Evolutionary conservation across 2,329 filamentous ascomycete genomes (phyloP), one percentile per base, ranked within the genome.

Genomic region (Teratosphaeria nubilosa): DNA sequence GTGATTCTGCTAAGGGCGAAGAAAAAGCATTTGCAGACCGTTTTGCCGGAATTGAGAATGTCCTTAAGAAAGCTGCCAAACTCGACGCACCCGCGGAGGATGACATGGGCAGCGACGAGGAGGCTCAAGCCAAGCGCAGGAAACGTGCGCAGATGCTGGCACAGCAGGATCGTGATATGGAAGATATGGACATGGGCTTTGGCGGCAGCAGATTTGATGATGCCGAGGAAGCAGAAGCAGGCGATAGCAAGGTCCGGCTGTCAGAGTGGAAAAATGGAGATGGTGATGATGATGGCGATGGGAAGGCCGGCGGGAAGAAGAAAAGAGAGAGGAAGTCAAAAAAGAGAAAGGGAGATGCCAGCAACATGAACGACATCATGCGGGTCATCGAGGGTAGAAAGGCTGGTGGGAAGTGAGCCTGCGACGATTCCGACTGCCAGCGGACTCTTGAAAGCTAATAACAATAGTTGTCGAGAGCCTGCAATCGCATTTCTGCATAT

Each of bases 121-220:
- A 68, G 41, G 72, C 70, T 13, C 75, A 80, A 61, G 78, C 79
- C 59, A 74, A 75, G 5, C 82, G 85, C 61, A 86, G 84, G 71
- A 76, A 74, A 57, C 76, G 75, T 6, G 76, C 75, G 13, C 86
- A 83, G 63, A 87, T 96, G 77, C 78, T 96, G 60, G 83, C 78
- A 10, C 76, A 75, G n/a, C 74, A 85, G 57, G 87, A 88, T 64
- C 83, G 91, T 53, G 92, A 97, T 70, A 84, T 91, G 53, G 86
- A 92, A 58, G 92, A 99, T 74, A 82, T 99, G 75, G 94, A 99
- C 69, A 83, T 97, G 79, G 92, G 91, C 60, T 97, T 99, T 69
- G 94, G 94, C 34, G 89, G 86, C 22, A 94, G 87, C 68, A 82
- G 92, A 30, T 86, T 90, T 67, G 91, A 89, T 56, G 94, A 96